Base-by-base conservation (phyloP, 164 flowering plant genomes). In the Pachysandra terminalis region DNA sequence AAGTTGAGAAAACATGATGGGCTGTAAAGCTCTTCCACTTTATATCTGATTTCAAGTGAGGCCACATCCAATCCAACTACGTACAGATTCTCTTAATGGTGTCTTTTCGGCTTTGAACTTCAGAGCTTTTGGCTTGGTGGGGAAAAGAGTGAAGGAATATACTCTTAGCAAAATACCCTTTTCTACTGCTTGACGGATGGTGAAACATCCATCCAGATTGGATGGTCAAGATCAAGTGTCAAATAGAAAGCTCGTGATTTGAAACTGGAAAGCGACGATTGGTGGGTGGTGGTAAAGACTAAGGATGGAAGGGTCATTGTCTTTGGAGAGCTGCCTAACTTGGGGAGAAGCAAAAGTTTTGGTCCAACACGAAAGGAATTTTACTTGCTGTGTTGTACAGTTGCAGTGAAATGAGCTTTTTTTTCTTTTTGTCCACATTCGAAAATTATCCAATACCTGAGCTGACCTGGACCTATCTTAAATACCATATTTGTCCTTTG, bases 261-360 rank as follows among this genome's bases (percentile, higher is more conserved):
- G 51, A 45, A 45, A 45, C 10, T 32, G 5, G 37, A 32, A 32
- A 3, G 7, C 5, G 37, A 32, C 37, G 37, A 32, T 32, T 32
- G 37, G 51, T 40, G 45, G 10, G 10, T 40, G 45, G 45, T 45
- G 51, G 51, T 45, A 1, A 45, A 40, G 25, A 22, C 1, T 35
- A 5, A 35, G 55, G 35, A 60, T 40, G 45, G 45, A 40, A 10
- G 21, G 58, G 71, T 69, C 71, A 54, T 37, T 61, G 9, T 69
- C 71, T 51, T 68, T 68, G 37, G 66, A 61, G 71, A 51, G n/a
- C 24, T 61, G 52, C 71, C 71, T 28, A 61, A 69, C 65, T 15
- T 27, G 45, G 52, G 45, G 59, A 68, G 52, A 52, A 16, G 65
- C 41, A 55, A 55, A 55, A 55, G 58, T 37, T 54, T 27, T 55